These are phyloP conservation scores for Podaxis mareebaensis DNA, from an alignment of 768 basidiomycete genomes.

Conservation along the genomic window DNA sequence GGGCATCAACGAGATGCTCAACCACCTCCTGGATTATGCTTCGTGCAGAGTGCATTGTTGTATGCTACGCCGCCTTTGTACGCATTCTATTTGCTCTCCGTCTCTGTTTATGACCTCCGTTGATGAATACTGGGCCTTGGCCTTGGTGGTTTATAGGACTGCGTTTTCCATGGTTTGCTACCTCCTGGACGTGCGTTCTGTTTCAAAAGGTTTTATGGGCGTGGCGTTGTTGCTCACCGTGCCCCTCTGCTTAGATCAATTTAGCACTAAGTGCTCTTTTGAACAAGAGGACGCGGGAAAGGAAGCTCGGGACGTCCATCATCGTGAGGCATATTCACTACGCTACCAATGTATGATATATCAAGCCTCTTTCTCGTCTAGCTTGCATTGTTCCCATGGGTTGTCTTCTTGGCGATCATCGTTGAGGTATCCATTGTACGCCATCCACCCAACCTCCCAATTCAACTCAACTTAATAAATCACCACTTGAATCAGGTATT, in stretches of 20 bases:
- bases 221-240: neutral
- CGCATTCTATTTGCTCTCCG: neutral
- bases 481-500: neutral
- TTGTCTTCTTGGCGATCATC: slow-evolving; percentile 6
- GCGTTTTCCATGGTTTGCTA: slow-evolving; percentile 14
- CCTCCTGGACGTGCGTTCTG: slow-evolving; percentile 8
- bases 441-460: neutral
- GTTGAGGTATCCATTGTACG: slow-evolving; percentile 9
- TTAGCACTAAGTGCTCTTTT: neutral
- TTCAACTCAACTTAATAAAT: neutral
- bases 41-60: slow-evolving; percentile 8
- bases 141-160: neutral
- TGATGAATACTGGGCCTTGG: neutral
- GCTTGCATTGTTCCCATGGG: slow-evolving; percentile 4
- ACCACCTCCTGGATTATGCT: slow-evolving; percentile 9
- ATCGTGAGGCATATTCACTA: neutral
- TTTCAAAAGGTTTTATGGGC: neutral
- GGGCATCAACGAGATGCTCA: slow-evolving; percentile 3
- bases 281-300: neutral
- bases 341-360: neutral
- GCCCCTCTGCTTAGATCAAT: neutral
- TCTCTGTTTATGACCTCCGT: neutral
- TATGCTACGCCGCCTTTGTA: slow-evolving; percentile 12
- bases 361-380: neutral
- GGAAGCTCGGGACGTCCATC: neutral